Percentiles rank a stretch among this genome's conserved stretches.
Evolutionary conservation across 495 filamentous ascomycete genomes (phyloP).

Genomic region (Podospora fimiseda): DNA sequence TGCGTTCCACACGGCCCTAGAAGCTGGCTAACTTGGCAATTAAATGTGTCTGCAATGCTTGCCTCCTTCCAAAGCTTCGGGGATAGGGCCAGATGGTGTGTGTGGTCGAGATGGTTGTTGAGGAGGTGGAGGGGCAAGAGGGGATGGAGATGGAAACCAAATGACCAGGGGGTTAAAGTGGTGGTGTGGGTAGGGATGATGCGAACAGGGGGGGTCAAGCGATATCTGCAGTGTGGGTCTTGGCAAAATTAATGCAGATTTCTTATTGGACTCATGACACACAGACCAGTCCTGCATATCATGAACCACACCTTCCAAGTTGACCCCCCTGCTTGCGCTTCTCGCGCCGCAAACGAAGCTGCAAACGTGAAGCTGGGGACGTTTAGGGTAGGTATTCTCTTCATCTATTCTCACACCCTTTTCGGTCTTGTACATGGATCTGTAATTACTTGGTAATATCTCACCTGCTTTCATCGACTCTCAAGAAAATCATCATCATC

Average conservation of each 20-base stretch:
- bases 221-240: background rate
- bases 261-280: background rate
- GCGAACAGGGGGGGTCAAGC: background rate
- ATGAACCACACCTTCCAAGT: conserved; percentile 18
- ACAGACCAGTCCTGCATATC: conserved; percentile 24
- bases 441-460: too few relatives aligned
- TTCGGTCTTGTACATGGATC: too few relatives aligned
- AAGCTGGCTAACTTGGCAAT: too few relatives aligned
- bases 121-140: conserved; percentile 14
- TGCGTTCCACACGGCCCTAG: conserved; percentile 8
- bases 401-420: background rate
- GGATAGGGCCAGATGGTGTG: conserved; percentile 8
- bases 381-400: background rate
- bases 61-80: conserved; percentile 16
- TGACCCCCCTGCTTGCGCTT: background rate
- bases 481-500: too few relatives aligned
- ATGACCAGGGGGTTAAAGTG: conserved; percentile 4
- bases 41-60: background rate
- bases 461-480: too few relatives aligned
- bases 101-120: conserved; percentile 19
- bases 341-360: background rate
- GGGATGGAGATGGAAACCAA: background rate
- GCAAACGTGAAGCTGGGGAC: background rate
- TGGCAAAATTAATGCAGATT: background rate
- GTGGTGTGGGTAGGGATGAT: conserved; percentile 10